These are phyloP conservation scores for Leucocoprinus leucothites DNA, from an alignment of 768 basidiomycete genomes.

Conservation along the genomic window DNA sequence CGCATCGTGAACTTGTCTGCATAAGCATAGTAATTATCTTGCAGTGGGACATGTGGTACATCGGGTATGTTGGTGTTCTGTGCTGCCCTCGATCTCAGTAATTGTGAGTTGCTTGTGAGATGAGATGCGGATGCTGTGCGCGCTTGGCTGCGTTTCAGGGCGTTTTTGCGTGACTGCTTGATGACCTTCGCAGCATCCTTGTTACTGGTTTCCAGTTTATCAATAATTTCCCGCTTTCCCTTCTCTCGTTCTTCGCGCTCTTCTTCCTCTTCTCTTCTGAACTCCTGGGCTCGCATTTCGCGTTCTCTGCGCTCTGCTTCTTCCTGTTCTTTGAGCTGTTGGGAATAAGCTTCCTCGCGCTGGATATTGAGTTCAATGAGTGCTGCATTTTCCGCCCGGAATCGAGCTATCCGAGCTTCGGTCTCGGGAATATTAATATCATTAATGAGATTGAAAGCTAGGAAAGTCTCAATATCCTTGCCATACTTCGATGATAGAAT, in stretches of 20 bases:
- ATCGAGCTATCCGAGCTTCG: slow-evolving; percentile 77
- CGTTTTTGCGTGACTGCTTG: slow-evolving; percentile 64
- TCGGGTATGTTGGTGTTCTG: slow-evolving; percentile 70
- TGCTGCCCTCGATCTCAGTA: slow-evolving; percentile 61
- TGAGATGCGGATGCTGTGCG: slow-evolving; percentile 46
- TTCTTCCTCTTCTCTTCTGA: slow-evolving; percentile 67
- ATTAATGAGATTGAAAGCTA: slow-evolving; percentile 95
- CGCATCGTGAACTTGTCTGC: slow-evolving; percentile 61
- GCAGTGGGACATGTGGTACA: slow-evolving; percentile 74
- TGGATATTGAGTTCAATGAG: slow-evolving; percentile 83
- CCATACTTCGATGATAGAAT: slow-evolving; percentile 6
- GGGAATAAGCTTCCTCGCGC: slow-evolving; percentile 74
- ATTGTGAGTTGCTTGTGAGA: slow-evolving; percentile 44
- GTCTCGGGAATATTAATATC: slow-evolving; percentile 79
- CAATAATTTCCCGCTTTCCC: slow-evolving; percentile 70
- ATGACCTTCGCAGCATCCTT: slow-evolving; percentile 69
- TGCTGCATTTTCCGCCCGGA: slow-evolving; percentile 77
- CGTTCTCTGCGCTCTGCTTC: slow-evolving; percentile 72
- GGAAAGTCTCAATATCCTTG: not conserved
- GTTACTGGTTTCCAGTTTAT: slow-evolving; percentile 75
- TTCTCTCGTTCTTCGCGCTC: slow-evolving; percentile 77
- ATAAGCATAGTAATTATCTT: slow-evolving; percentile 75
- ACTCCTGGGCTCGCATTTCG: slow-evolving; percentile 64
- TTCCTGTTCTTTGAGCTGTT: slow-evolving; percentile 73
- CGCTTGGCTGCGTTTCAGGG: slow-evolving; percentile 56